Percentiles rank a stretch among this genome's conserved stretches.
Conservation (phyloP, 106 monocot genomes). For the Dendrobium nobile region DNA sequence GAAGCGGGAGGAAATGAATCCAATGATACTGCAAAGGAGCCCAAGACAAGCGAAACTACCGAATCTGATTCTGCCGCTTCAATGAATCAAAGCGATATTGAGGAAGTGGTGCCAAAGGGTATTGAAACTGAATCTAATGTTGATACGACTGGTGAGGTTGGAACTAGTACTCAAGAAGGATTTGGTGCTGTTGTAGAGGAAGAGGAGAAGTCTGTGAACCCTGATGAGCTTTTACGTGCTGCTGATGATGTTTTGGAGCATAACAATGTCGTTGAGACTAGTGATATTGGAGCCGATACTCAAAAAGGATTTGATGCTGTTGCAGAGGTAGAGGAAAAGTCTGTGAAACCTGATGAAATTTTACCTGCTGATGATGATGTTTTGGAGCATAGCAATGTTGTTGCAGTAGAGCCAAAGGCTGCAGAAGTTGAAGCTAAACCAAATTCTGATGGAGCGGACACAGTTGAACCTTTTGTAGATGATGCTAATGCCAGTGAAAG, state of each 20-base stretch:
- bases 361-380: neutral
- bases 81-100: neutral
- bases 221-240: neutral
- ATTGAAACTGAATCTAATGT: constrained; percentile 5
- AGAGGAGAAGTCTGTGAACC: neutral
- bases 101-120: constrained; percentile 5
- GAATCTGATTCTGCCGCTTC: neutral
- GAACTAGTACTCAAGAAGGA: neutral
- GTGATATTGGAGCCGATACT: neutral
- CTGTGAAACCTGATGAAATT: neutral
- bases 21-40: neutral
- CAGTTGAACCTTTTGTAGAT: neutral
- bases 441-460: neutral
- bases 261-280: neutral
- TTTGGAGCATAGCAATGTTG: neutral
- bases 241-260: neutral
- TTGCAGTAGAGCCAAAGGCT: neutral
- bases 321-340: neutral
- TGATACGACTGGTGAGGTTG: neutral
- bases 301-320: too few species aligned
- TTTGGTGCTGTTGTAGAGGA: neutral
- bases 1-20: neutral
- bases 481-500: neutral
- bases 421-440: neutral
- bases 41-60: neutral